Base-by-base conservation (phyloP, 2,329 filamentous ascomycete genomes). In the Xylaria sp. region DNA sequence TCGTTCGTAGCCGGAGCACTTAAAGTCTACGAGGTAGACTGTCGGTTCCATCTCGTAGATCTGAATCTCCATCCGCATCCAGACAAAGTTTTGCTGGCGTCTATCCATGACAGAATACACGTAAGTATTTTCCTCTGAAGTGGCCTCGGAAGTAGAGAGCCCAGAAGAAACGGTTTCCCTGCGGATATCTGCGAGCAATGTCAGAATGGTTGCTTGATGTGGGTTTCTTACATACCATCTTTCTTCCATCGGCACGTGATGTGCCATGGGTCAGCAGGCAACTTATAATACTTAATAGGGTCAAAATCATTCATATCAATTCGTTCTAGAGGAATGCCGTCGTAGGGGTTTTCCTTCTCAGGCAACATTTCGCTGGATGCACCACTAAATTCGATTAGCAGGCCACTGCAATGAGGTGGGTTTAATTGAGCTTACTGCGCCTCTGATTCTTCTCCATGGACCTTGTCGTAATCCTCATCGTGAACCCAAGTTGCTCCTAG, bases 21-120 rank as follows among this genome's bases (percentile, higher is more conserved):
- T 98, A 86, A 99, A 99, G 80, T 99, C 96, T 58, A 99, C 96
- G 71, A 99, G 91, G 80, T 95, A 98, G 73, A 96, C 95, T 64
- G 93, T 92, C 67, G 90, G 90, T 80, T 98, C 95, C 84, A 98
- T 94, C 78, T 94, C 92, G 81, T 98, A 98, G 61, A 98, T 91
- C 79, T 98, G 96, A 72, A 99, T 98, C 73, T 97, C 94, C 79
- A 99, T 90, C 78, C 97, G 96, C 77, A 98, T 92, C 78, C 92
- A 95, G n/a, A 97, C 90, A 64, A 92, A 92, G 72, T 94, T 89
- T 62, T 88, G 84, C 55, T 84, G 79, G 13, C 83, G 80, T 43
- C 81, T 83, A 58, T 84, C 82, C 28, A 80, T 80, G 2, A 80
- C 78, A 18, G 80, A 79, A 59, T 81, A 81, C n/a, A 83, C 78